Percentiles rank a stretch among this genome's conserved stretches.
Conservation (phyloP, 495 filamentous ascomycete species). For the Antarctomyces pellizariae region DNA sequence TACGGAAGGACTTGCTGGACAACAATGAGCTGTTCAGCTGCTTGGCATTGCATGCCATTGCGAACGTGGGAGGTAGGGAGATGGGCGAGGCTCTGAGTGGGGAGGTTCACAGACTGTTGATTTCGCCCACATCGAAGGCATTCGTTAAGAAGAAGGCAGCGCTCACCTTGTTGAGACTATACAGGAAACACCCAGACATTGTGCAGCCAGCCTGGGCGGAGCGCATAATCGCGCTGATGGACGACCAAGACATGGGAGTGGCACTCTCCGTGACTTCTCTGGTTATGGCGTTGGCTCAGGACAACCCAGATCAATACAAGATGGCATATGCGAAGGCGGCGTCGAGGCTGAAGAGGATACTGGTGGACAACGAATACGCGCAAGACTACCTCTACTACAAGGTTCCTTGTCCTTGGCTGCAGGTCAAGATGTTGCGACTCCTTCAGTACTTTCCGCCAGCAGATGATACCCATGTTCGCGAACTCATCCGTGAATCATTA, state of each 20-base stretch:
- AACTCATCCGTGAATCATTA: slow-evolving; percentile 78
- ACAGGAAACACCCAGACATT: slow-evolving; percentile 80
- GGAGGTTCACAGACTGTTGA: slow-evolving; percentile 85
- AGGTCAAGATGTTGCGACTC: slow-evolving; percentile 77
- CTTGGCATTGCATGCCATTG: slow-evolving; percentile 92
- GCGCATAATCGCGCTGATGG: slow-evolving; percentile 94
- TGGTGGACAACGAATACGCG: slow-evolving; percentile 71
- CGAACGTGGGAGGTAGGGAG: slow-evolving; percentile 88
- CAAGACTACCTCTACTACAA: slow-evolving; percentile 95
- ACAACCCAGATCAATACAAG: slow-evolving; percentile 80
- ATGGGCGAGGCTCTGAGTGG: slow-evolving; percentile 87
- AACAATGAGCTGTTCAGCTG: slow-evolving; percentile 96
- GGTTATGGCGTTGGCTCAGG: slow-evolving; percentile 87
- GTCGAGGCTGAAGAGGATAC: slow-evolving; percentile 60
- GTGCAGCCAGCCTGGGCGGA: slow-evolving; percentile 95
- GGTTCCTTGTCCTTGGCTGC: slow-evolving; percentile 95
- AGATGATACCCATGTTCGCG: slow-evolving; percentile 84
- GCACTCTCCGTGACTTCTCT: slow-evolving; percentile 88
- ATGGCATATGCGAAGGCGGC: slow-evolving; percentile 88
- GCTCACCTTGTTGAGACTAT: slow-evolving; percentile 81
- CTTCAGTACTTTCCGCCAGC: slow-evolving; percentile 94
- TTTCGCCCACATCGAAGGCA: slow-evolving; percentile 92
- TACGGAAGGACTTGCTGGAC: slow-evolving; percentile 84
- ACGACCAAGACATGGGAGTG: slow-evolving; percentile 86
- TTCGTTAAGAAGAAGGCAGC: slow-evolving; percentile 99